Conservation (phyloP, 1,139 yeast species). For the Kurtzmaniella quercitrusa region DNA sequence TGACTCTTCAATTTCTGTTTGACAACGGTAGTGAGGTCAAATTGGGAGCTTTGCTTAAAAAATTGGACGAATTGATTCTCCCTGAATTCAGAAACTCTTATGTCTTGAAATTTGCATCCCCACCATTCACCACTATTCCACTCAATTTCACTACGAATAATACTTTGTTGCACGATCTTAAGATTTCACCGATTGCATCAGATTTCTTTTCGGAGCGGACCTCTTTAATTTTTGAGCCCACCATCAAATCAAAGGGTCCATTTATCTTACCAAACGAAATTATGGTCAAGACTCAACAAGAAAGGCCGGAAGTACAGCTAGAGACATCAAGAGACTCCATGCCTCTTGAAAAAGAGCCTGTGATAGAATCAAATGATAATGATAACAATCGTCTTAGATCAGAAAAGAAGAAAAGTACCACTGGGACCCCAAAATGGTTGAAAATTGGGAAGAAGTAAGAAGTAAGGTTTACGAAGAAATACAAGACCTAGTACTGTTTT, state of each 20-base stretch:
- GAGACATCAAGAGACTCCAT: conserved; percentile 30
- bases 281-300: conserved; percentile 18
- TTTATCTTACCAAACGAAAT: conserved; percentile 19
- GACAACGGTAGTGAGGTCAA: conserved; percentile 32
- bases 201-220: conserved; percentile 17
- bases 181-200: conserved; percentile 24
- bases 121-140: conserved; percentile 40
- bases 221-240: conserved; percentile 33
- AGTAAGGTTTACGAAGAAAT: too few relatives aligned
- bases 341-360: conserved; percentile 12
- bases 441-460: conserved; percentile 27
- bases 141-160: conserved; percentile 29
- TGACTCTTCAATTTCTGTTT: conserved; percentile 46
- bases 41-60: conserved; percentile 39
- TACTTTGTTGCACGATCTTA: conserved; percentile 28
- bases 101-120: conserved; percentile 33
- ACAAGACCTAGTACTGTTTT: too few relatives aligned
- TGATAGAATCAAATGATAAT: not conserved
- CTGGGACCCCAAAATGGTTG: conserved; percentile 32
- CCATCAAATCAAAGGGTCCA: conserved; percentile 18
- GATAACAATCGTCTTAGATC: not conserved
- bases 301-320: conserved; percentile 39
- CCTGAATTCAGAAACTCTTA: conserved; percentile 34
- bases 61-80: conserved; percentile 32
- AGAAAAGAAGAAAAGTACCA: conserved; percentile 2